These are phyloP conservation scores for Vaccinium myrtillus DNA, from an alignment of 148 eudicot genomes.

Conservation along the genomic window DNA sequence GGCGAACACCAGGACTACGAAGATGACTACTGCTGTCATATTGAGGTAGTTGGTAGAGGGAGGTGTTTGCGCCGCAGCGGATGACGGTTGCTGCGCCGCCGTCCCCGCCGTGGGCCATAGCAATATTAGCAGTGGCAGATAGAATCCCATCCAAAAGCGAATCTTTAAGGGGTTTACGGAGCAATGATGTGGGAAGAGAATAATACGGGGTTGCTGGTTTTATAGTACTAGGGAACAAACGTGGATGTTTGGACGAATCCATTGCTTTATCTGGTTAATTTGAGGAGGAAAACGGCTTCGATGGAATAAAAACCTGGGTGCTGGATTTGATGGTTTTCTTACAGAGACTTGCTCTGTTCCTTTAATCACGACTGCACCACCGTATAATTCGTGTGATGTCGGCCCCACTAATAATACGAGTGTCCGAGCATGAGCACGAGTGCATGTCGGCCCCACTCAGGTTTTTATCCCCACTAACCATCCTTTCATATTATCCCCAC, in stretches of 20 bases:
- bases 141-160: not conserved
- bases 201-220: no score
- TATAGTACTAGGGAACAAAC: no score
- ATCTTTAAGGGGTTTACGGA: not conserved
- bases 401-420: no score
- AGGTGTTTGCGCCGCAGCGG: not conserved
- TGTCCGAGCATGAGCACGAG: no score
- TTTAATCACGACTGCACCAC: no score
- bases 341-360: no score
- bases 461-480: no score
- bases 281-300: not conserved
- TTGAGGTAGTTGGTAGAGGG: not conserved
- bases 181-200: no score
- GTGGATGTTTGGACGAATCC: not conserved
- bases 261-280: not conserved
- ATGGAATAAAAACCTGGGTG: no score
- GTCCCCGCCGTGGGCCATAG: not conserved
- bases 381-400: no score
- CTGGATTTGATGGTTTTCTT: not conserved
- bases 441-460: no score
- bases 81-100: not conserved
- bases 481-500: no score
- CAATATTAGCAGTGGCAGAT: not conserved
- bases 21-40: not conserved
- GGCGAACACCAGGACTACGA: not conserved